Evolutionary conservation across 768 basidiomycete species (phyloP).

Genomic region (Porpolomopsis calyptriformis): DNA sequence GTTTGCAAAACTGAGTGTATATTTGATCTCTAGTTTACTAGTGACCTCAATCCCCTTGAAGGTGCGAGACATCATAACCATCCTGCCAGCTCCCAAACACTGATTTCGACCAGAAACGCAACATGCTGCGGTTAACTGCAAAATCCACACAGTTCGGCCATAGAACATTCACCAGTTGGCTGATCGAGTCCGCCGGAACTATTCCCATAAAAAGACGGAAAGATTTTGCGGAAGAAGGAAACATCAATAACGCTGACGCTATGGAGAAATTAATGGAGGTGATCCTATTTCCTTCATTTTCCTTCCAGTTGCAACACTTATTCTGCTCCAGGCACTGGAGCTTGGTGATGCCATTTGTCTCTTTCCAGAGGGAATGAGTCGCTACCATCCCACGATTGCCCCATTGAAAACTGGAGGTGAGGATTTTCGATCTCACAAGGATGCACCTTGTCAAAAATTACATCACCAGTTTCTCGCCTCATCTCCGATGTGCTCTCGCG

Average conservation of each 20-base stretch:
- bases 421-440: conserved; percentile 9
- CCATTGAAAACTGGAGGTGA: conserved; percentile 80
- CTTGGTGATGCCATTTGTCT: conserved; percentile 69
- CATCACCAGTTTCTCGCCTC: conserved; percentile 57
- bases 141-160: conserved; percentile 82
- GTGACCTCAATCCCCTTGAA: conserved; percentile 62
- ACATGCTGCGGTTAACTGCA: conserved; percentile 75
- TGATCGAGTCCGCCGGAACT: conserved; percentile 82
- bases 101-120: conserved; percentile 42
- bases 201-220: conserved; percentile 72
- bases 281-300: conserved; percentile 5
- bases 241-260: conserved; percentile 53
- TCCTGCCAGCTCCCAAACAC: conserved; percentile 2
- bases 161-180: conserved; percentile 79
- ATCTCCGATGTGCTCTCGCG: conserved; percentile 68
- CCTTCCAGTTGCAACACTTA: conserved; percentile 6
- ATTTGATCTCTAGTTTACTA: conserved; percentile 41
- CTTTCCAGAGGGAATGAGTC: conserved; percentile 80
- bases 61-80: conserved; percentile 26
- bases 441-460: background rate
- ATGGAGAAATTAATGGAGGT: conserved; percentile 67
- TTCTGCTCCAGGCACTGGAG: conserved; percentile 49
- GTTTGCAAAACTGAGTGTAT: too few relatives aligned
- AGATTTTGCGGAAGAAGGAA: conserved; percentile 47
- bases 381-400: conserved; percentile 80